Conservation (phyloP, 2,329 filamentous ascomycete genomes). For the Paraphaeosphaeria minitans region DNA sequence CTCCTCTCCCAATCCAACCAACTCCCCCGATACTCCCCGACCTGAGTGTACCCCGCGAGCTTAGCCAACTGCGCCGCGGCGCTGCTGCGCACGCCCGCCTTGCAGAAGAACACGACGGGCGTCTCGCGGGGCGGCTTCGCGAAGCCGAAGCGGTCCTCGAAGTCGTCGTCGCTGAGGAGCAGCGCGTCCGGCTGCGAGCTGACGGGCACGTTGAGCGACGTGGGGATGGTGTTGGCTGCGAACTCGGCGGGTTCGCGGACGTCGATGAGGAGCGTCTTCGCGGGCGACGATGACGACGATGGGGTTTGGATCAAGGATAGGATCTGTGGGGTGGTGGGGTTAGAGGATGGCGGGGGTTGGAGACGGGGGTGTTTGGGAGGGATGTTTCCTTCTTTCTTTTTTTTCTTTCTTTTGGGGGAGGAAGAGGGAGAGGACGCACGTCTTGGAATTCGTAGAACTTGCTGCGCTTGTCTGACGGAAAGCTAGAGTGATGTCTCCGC, state of each 20-base stretch:
- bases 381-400: too few relatives aligned
- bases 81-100: slow-evolving; percentile 81
- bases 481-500: slow-evolving; percentile 45
- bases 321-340: slow-evolving; percentile 27
- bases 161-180: slow-evolving; percentile 76
- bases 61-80: slow-evolving; percentile 78
- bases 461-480: slow-evolving; percentile 28
- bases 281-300: too few relatives aligned
- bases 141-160: slow-evolving; percentile 81
- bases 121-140: slow-evolving; percentile 31
- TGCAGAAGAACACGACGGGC: slow-evolving; percentile 79
- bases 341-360: too few relatives aligned
- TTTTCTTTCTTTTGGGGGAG: too few relatives aligned
- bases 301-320: slow-evolving; percentile 40
- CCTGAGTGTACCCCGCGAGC: slow-evolving; percentile 73
- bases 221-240: slow-evolving; percentile 70
- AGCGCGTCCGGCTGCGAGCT: slow-evolving; percentile 77
- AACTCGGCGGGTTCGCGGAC: slow-evolving; percentile 76
- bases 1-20: slow-evolving; percentile 82
- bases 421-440: slow-evolving; percentile 28
- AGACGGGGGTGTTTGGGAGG: too few relatives aligned
- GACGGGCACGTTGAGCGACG: slow-evolving; percentile 81
- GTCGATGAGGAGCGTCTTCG: slow-evolving; percentile 57
- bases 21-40: slow-evolving; percentile 75
- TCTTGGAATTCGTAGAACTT: slow-evolving; percentile 50